Evolutionary conservation across 2,329 filamentous ascomycete genomes (phyloP).

Genomic region (Coniella vitis): DNA sequence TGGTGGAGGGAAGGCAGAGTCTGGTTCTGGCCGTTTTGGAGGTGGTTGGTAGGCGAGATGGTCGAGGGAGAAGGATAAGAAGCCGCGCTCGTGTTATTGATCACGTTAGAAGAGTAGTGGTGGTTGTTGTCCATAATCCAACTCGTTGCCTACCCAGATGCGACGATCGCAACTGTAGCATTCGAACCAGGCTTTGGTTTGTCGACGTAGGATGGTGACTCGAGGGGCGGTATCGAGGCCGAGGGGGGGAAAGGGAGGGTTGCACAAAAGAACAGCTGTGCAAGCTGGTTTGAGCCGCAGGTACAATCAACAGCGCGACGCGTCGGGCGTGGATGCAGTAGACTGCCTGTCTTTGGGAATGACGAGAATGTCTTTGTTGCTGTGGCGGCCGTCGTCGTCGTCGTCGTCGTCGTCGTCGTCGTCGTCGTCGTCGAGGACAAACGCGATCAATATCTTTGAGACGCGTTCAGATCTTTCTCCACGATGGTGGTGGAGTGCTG

Average conservation of each 20-base stretch:
- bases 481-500: conserved; percentile 10
- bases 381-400: conserved; percentile 3
- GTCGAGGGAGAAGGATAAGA: conserved; percentile 24
- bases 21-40: conserved; percentile 21
- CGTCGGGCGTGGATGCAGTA: neutral
- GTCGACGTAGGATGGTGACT: neutral
- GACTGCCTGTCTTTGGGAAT: too few species aligned
- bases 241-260: neutral
- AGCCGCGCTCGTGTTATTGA: conserved; percentile 24
- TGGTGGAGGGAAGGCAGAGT: conserved; percentile 30
- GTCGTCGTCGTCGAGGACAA: neutral
- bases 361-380: neutral
- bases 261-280: neutral
- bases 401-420: conserved; percentile 11
- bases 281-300: neutral
- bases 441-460: neutral
- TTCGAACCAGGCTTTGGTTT: conserved; percentile 11
- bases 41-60: conserved; percentile 21
- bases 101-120: conserved; percentile 25
- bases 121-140: conserved; percentile 24
- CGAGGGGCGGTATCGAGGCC: neutral
- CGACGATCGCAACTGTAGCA: conserved; percentile 15
- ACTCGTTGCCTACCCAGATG: conserved; percentile 17
- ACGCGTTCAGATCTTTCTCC: conserved; percentile 10
- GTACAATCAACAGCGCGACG: neutral